These are phyloP conservation scores for Pseudozyma tsukubaensis DNA, from an alignment of 1,284 basidiomycete species.

Conservation along the genomic window DNA sequence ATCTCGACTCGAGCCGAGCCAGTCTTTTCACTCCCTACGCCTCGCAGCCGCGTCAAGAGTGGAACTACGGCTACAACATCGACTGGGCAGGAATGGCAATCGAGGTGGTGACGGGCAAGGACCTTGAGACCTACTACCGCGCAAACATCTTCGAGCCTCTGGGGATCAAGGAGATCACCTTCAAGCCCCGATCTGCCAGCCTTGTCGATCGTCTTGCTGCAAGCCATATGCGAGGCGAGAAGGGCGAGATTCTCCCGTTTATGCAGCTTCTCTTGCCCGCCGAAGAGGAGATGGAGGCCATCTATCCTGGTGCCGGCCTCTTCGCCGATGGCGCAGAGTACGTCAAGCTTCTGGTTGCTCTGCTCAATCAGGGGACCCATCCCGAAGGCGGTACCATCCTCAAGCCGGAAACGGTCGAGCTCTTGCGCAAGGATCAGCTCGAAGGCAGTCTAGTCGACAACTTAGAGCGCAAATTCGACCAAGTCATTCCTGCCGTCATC, in stretches of 20 bases:
- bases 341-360: conserved; percentile 46
- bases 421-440: conserved; percentile 47
- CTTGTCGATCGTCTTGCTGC: conserved; percentile 22
- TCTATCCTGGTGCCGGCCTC: conserved; percentile 46
- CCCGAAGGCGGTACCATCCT: conserved; percentile 52
- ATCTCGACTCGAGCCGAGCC: conserved; percentile 17
- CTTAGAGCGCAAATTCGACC: conserved; percentile 18
- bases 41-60: conserved; percentile 50
- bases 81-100: conserved; percentile 55
- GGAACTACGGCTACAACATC: conserved; percentile 51
- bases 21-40: conserved; percentile 37
- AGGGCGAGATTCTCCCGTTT: conserved; percentile 17
- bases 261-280: conserved; percentile 23
- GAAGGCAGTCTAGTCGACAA: conserved; percentile 9
- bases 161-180: conserved; percentile 54
- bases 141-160: conserved; percentile 59
- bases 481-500: conserved; percentile 18
- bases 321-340: conserved; percentile 33
- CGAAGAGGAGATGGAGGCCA: conserved; percentile 44
- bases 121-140: conserved; percentile 54
- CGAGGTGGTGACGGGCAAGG: conserved; percentile 45
- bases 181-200: conserved; percentile 22
- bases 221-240: conserved; percentile 14
- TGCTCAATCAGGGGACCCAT: conserved; percentile 56
- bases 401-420: conserved; percentile 50